These are phyloP conservation scores for Cornus kousa DNA, from an alignment of 148 eudicot genomes.

Conservation along the genomic window DNA sequence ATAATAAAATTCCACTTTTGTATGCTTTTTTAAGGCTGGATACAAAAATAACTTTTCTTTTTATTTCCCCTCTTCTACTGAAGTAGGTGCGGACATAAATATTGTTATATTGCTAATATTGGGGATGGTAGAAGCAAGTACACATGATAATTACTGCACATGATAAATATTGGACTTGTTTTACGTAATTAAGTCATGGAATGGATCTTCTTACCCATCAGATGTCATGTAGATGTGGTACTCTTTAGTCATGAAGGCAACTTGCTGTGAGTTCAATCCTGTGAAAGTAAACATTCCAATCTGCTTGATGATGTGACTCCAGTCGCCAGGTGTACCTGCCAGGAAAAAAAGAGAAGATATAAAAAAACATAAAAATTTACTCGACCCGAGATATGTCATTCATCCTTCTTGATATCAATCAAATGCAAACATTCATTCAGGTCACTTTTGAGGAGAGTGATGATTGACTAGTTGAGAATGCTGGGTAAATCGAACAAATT, in stretches of 20 bases:
- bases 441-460: neutral
- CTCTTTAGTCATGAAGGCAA: slow-evolving; percentile 90
- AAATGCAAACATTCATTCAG: neutral
- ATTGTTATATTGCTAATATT: neutral
- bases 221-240: slow-evolving; percentile 98
- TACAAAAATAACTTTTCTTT: neutral
- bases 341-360: neutral
- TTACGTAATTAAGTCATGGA: neutral
- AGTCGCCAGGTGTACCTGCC: slow-evolving; percentile 96
- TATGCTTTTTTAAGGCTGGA: too few relatives aligned
- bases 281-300: slow-evolving; percentile 99
- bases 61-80: neutral
- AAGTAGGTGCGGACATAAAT: too few relatives aligned
- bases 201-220: slow-evolving; percentile 63
- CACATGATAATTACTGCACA: neutral
- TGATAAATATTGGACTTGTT: neutral
- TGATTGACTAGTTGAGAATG: neutral
- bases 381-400: neutral
- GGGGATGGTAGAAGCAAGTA: neutral
- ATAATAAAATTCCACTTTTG: too few relatives aligned
- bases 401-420: neutral
- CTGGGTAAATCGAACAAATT: neutral
- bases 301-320: slow-evolving; percentile 98
- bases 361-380: neutral
- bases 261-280: slow-evolving; percentile 83